Evolutionary conservation across 495 filamentous ascomycete genomes (phyloP).

Genomic region (Thozetella sp.): DNA sequence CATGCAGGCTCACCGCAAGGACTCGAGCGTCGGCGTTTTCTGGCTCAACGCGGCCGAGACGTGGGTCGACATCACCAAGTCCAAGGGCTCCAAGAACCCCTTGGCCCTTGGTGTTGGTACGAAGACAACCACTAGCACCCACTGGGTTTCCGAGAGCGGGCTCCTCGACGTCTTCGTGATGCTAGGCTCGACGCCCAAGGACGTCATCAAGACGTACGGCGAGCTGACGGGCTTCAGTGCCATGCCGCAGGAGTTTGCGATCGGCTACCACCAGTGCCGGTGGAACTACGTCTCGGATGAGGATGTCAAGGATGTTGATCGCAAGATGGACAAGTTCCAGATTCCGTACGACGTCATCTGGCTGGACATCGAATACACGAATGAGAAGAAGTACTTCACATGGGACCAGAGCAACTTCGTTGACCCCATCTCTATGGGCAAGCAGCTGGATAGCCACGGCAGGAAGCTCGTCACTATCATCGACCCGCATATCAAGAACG

Average conservation of each 20-base stretch:
- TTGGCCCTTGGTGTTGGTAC: slow-evolving; percentile 69
- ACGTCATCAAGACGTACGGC: slow-evolving; percentile 77
- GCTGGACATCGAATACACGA: slow-evolving; percentile 96
- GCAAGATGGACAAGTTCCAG: slow-evolving; percentile 90
- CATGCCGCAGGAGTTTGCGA: slow-evolving; percentile 86
- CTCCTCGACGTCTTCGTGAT: slow-evolving; percentile 92
- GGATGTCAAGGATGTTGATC: slow-evolving; percentile 93
- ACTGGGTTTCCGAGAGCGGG: slow-evolving; percentile 95
- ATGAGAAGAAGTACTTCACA: slow-evolving; percentile 96
- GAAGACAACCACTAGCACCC: slow-evolving; percentile 80
- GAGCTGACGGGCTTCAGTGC: slow-evolving; percentile 94
- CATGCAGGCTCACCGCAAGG: slow-evolving; percentile 94
- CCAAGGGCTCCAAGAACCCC: slow-evolving; percentile 74
- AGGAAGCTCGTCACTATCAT: slow-evolving; percentile 94
- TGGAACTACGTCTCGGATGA: slow-evolving; percentile 99
- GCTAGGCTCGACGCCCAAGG: slow-evolving; percentile 81
- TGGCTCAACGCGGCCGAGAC: slow-evolving; percentile 98
- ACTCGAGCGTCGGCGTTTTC: slow-evolving; percentile 95
- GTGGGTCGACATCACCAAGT: slow-evolving; percentile 92
- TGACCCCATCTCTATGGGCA: slow-evolving; percentile 83
- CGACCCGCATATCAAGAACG: slow-evolving; percentile 97
- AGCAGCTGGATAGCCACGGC: slow-evolving; percentile 79
- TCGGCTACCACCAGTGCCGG: slow-evolving; percentile 95
- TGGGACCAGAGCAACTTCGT: slow-evolving; percentile 89
- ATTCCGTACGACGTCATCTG: slow-evolving; percentile 99